These are phyloP conservation scores for Backusella tarrabulga DNA, from an alignment of 192 early-diverging fungal species.

Conservation along the genomic window DNA sequence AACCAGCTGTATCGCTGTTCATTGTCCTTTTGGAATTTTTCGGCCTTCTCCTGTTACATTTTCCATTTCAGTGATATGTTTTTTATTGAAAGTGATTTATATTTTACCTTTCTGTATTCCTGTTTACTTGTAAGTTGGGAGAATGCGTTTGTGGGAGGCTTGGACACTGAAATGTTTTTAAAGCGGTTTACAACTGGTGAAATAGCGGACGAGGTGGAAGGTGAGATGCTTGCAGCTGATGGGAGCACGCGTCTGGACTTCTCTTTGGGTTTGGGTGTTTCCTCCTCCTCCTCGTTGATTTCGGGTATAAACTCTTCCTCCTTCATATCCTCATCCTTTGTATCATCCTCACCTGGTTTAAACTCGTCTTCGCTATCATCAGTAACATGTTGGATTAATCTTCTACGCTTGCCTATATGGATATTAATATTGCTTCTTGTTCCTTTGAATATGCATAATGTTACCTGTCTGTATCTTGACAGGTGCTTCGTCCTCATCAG, in stretches of 20 bases:
- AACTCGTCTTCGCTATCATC: constrained; percentile 8
- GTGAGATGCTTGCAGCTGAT: too few relatives aligned
- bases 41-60: constrained; percentile 43
- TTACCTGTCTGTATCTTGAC: neutral
- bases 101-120: neutral
- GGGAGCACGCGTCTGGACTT: too few relatives aligned
- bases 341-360: neutral
- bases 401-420: neutral
- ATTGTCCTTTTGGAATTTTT: constrained; percentile 84
- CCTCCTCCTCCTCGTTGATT: neutral
- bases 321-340: neutral
- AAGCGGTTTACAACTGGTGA: neutral
- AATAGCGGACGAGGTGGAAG: neutral
- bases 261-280: too few relatives aligned
- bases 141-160: neutral
- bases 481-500: neutral
- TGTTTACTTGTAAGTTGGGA: neutral
- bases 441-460: neutral
- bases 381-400: neutral
- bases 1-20: constrained; percentile 87
- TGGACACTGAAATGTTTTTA: neutral
- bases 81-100: neutral
- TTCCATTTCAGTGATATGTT: neutral
- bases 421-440: neutral
- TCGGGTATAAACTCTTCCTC: neutral